Base-by-base conservation (phyloP, 495 filamentous ascomycete genomes). In the Recurvomyces mirabilis region DNA sequence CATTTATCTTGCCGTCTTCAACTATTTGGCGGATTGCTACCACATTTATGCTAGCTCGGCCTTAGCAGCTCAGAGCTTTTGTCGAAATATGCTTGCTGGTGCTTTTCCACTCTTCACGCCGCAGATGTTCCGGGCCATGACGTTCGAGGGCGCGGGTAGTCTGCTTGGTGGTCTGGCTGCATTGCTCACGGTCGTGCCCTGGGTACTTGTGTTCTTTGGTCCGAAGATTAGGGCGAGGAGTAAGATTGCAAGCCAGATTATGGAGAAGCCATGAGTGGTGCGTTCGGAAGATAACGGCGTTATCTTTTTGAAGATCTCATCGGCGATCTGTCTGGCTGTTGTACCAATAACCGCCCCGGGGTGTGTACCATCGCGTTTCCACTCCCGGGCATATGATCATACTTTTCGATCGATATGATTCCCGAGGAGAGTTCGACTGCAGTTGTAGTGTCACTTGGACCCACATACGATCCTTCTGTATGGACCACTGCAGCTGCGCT, bases 1-100 rank as follows among this genome's bases (percentile, higher is more conserved):
- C 31, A 76, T 95, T 33, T 95, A 94, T 57, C 68, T 96, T 5
- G 84, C 88, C 1, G 81, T 84, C 0, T 94, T 94, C 66, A 96
- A 94, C 54, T 94, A 94, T 52, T 71, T 94, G 12, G 87, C 87
- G n/a, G 89, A 94, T 60, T 81, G 75, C 1, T 96, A 94, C 60
- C 81, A 86, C 57, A 68, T 73, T 0, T 93, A 85, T 53, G 85
- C 88, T 1, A 84, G 78, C 41, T 91, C 82, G 7, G 88, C 88
- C 2, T 67, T 95, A 34, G 89, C 89, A 1, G 87, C 87, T 10
- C 88, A 95, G 63, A 80, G 74, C 4, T 89, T 85, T 54, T 79
- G 75, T 51, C 73, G 89, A 2, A 96, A 96, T 60, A 68, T 94
- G 23, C 67, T 95, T 0, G 87, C 79, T 26, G 89, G 86, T 3